A percentile compares a stretch with the other conserved stretches of the same genome.
phyloP scores from a whole-genome alignment of 2,329 filamentous ascomycete genomes.

The Aspergillus ochraceoroseus region DNA sequence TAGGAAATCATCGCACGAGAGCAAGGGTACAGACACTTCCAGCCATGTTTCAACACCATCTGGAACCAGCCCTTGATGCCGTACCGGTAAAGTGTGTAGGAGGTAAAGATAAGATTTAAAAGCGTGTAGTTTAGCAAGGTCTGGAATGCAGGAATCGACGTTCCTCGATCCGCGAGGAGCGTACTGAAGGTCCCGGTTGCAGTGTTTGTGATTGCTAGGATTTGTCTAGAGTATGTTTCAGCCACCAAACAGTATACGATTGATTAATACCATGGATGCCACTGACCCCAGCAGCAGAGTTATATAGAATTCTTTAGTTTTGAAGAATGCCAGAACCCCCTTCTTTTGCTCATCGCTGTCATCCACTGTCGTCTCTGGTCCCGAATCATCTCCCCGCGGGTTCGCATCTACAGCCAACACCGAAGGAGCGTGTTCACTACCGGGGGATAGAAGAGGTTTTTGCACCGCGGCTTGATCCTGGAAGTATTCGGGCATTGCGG shows the following conservation, averaged over 20 bases:
- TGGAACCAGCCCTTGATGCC: constrained; percentile 65
- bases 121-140: constrained; percentile 91
- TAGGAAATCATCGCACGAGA: too few relatives aligned
- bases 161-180: constrained; percentile 63
- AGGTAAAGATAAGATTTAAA: constrained; percentile 74
- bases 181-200: constrained; percentile 85
- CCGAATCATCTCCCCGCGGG: constrained; percentile 16
- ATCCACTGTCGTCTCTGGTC: constrained; percentile 30
- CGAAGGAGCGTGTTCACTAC: constrained; percentile 20
- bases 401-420: constrained; percentile 17
- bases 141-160: constrained; percentile 90
- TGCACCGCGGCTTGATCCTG: constrained; percentile 27
- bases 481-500: constrained; percentile 3
- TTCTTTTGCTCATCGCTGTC: constrained; percentile 43
- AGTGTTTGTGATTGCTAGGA: constrained; percentile 84
- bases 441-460: constrained; percentile 14
- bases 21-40: constrained; percentile 60
- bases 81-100: constrained; percentile 71
- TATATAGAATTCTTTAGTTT: constrained; percentile 81
- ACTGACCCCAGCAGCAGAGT: constrained; percentile 68
- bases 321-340: constrained; percentile 64
- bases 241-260: constrained; percentile 8
- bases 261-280: background rate
- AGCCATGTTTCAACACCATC: constrained; percentile 66
- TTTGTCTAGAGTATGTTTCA: constrained; percentile 51